Conservation (phyloP, 345 rosid species). For the Erodium maritimum region DNA sequence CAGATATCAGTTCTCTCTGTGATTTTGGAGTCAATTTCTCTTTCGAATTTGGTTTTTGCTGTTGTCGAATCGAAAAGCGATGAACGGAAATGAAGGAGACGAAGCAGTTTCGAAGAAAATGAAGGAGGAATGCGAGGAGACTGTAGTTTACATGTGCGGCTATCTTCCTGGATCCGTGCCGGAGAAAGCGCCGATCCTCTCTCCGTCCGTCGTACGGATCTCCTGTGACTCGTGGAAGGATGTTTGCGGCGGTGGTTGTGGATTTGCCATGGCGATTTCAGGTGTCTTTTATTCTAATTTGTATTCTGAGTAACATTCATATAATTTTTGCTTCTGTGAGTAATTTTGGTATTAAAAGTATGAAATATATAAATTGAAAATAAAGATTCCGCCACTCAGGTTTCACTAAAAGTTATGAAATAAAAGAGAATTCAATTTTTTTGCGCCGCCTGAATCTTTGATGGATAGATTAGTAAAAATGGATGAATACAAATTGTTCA, state of each 20-base stretch:
- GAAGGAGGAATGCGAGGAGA: constrained; percentile 22
- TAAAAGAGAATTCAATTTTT: no score
- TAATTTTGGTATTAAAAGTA: background rate
- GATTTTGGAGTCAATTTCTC: no score
- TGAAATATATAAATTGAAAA: no score
- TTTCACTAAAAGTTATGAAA: no score
- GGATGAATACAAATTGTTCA: background rate
- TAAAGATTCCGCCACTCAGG: no score
- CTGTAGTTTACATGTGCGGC: constrained; percentile 55
- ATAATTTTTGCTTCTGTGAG: background rate
- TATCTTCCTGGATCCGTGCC: constrained; percentile 57
- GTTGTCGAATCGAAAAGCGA: constrained; percentile 11
- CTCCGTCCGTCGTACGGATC: constrained; percentile 30
- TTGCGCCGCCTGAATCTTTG: background rate
- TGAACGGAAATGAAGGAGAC: constrained; percentile 21
- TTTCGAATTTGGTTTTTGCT: no score
- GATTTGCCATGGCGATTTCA: constrained; percentile 78
- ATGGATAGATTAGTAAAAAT: background rate
- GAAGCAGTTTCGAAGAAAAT: no score
- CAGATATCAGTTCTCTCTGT: no score
- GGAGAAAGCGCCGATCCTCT: constrained; percentile 52
- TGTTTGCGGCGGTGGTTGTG: constrained; percentile 75
- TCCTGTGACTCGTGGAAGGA: constrained; percentile 56
- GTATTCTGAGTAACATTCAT: background rate
- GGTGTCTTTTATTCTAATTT: constrained; percentile 19